Conservation (phyloP, 2,329 filamentous ascomycete genomes). For the Colletotrichum costaricense region DNA sequence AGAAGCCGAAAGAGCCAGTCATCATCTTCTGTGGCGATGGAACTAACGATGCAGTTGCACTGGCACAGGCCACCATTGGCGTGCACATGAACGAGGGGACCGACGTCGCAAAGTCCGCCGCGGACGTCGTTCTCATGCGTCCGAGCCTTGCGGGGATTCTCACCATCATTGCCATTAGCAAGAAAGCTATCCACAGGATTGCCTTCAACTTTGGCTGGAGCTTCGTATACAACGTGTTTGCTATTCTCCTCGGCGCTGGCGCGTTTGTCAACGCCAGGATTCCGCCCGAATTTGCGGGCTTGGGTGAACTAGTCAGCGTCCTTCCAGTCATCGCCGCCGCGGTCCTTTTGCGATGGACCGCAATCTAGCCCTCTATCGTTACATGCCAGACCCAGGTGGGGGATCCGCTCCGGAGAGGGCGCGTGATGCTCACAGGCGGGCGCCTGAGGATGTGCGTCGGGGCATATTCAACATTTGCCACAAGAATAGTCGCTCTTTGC, state of each 20-base stretch:
- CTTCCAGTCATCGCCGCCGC: slow-evolving; percentile 74
- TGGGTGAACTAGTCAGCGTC: slow-evolving; percentile 81
- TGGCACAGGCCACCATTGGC: slow-evolving; percentile 78
- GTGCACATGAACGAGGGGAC: slow-evolving; percentile 72
- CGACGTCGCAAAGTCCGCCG: slow-evolving; percentile 74
- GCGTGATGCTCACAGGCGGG: not conserved
- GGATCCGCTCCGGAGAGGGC: slow-evolving; percentile 9
- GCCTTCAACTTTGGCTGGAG: slow-evolving; percentile 78
- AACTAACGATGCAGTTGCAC: slow-evolving; percentile 80
- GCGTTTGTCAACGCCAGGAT: slow-evolving; percentile 67
- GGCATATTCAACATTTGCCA: slow-evolving; percentile 23
- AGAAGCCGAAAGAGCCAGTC: slow-evolving; percentile 43
- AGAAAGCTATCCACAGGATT: slow-evolving; percentile 59
- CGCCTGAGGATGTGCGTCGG: slow-evolving; percentile 21
- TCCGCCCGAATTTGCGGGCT: slow-evolving; percentile 72
- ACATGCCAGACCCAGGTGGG: not conserved
- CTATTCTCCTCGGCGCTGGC: slow-evolving; percentile 74
- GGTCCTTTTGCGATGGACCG: slow-evolving; percentile 57
- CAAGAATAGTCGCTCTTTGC: not conserved
- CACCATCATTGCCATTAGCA: slow-evolving; percentile 65
- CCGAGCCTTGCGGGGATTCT: slow-evolving; percentile 66
- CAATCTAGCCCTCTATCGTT: slow-evolving; percentile 37
- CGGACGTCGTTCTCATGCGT: slow-evolving; percentile 76
- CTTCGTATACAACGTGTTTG: slow-evolving; percentile 76
- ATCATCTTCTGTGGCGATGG: slow-evolving; percentile 82